A percentile compares a stretch with the other conserved stretches of the same genome.
Evolutionary conservation across 2,329 filamentous ascomycete species (phyloP).

Genomic region (Paecilomyces niveus): DNA sequence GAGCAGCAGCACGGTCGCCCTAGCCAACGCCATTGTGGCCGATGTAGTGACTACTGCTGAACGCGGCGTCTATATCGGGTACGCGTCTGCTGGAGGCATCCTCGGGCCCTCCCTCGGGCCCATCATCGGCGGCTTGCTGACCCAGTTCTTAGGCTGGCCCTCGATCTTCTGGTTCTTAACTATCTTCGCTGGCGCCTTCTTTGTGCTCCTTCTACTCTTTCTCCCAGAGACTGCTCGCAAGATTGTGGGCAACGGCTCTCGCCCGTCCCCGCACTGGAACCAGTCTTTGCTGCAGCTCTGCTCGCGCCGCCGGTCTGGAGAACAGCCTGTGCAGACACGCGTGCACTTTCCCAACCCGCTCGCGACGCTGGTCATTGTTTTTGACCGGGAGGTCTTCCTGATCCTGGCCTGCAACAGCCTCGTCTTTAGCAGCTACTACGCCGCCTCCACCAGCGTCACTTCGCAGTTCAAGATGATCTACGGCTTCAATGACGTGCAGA

Average conservation of each 20-base stretch:
- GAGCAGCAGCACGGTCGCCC: slow-evolving; percentile 28
- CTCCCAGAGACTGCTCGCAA: slow-evolving; percentile 32
- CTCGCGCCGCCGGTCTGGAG: background rate
- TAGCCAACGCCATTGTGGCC: slow-evolving; percentile 29
- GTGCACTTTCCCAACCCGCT: no score
- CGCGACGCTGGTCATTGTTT: background rate
- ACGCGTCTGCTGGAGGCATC: slow-evolving; percentile 10
- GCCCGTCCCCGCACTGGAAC: slow-evolving; percentile 11
- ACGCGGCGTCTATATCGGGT: slow-evolving; percentile 33
- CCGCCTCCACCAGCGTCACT: slow-evolving; percentile 22
- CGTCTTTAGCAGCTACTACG: slow-evolving; percentile 22
- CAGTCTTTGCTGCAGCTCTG: slow-evolving; percentile 5
- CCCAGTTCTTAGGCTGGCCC: slow-evolving; percentile 60
- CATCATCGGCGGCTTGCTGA: slow-evolving; percentile 62
- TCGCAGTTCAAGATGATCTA: slow-evolving; percentile 22
- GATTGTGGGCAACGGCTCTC: slow-evolving; percentile 18
- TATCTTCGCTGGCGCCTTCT: slow-evolving; percentile 51
- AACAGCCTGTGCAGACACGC: no score
- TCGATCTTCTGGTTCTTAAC: slow-evolving; percentile 66
- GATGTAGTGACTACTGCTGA: slow-evolving; percentile 31
- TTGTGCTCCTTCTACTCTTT: slow-evolving; percentile 21
- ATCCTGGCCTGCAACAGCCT: slow-evolving; percentile 7
- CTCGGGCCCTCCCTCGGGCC: slow-evolving; percentile 58
- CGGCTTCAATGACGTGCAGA: slow-evolving; percentile 24
- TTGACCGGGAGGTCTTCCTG: background rate